Base-by-base conservation (phyloP, 164 flowering plant genomes). In the Piper longum region DNA sequence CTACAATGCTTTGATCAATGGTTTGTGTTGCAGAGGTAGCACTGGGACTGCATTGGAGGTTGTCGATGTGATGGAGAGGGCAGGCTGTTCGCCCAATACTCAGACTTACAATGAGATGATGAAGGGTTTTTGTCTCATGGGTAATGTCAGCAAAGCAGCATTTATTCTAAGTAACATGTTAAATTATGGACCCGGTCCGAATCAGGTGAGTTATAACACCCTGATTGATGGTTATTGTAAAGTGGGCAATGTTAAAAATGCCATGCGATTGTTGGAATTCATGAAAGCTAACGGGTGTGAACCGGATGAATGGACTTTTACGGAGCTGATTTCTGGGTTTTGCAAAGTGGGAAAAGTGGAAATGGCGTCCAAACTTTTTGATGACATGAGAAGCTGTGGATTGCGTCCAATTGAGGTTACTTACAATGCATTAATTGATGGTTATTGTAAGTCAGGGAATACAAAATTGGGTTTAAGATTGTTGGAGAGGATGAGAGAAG, bases 271-370 rank as follows among this genome's bases (percentile, higher is more conserved):
- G 60, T 55, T 83, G 62, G 80, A 80, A 65, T 64, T 86, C 71
- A 88, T 90, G 95, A 84, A 79, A 72, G 84, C 64, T 67, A 76
- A 70, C 75, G 77, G 76, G 69, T 85, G 78, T 71, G 68, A 72
- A 63, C 95, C 95, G 39, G 88, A 90, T 83, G 84, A 75, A 56
- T 81, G 79, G 78, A 88, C 93, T 13, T 86, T 79, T 60, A 70
- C 86, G 13, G 86, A 83, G 69, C 86, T 88, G 67, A 73, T 88
- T 70, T 75, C 82, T 54, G 97, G 95, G 41, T 81, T 82, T 63
- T 87, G 85, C 82, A 79, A 78, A 70, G 59, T 72, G 59, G 82
- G 83, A 9, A 77, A 79, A 67, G 65, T 82, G 69, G 89, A 80
- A 13, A 45, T 17, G 3, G 91, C 89, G 42, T 68, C 71, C n/a